Evolutionary conservation across 495 filamentous ascomycete species (phyloP).

Genomic region (Talaromyces liani): DNA sequence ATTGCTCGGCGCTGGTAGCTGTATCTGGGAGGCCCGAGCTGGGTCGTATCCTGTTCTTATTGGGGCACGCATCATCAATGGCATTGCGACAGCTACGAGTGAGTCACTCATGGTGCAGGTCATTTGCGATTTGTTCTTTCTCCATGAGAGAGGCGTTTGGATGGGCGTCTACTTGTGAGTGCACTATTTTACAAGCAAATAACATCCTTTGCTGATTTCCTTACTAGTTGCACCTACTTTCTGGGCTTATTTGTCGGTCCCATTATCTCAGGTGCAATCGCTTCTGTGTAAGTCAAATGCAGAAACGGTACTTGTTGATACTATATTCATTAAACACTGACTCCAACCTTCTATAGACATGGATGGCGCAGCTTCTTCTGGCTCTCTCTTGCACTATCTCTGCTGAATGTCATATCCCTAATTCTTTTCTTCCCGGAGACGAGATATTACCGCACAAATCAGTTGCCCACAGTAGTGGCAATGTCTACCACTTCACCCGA

Average conservation of each 20-base stretch:
- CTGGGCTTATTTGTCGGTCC: not conserved
- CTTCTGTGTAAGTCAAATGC: not conserved
- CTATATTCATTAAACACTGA: not conserved
- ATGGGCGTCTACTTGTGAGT: slow-evolving; percentile 48
- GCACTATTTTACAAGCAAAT: too few species aligned
- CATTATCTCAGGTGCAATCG: not conserved
- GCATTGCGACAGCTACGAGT: slow-evolving; percentile 39
- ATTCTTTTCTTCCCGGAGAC: not conserved
- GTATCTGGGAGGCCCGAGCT: slow-evolving; percentile 17
- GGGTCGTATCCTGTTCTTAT: slow-evolving; percentile 45
- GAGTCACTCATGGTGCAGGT: slow-evolving; percentile 50
- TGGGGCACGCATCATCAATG: slow-evolving; percentile 48
- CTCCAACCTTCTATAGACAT: slow-evolving; percentile 5
- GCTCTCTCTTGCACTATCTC: slow-evolving; percentile 36
- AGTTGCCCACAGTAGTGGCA: not conserved
- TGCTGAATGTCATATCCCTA: slow-evolving; percentile 30
- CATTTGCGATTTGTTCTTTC: slow-evolving; percentile 55
- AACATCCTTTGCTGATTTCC: too few species aligned
- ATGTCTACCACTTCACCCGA: not conserved
- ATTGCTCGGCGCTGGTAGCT: slow-evolving; percentile 12
- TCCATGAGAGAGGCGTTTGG: slow-evolving; percentile 54
- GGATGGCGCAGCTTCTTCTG: slow-evolving; percentile 50
- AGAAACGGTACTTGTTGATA: not conserved
- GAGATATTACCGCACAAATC: not conserved
- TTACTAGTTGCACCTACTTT: not conserved